Evolutionary conservation across 108 stramenopile genomes (phyloP).

Genomic region (Hondaea fermentalgiana): DNA sequence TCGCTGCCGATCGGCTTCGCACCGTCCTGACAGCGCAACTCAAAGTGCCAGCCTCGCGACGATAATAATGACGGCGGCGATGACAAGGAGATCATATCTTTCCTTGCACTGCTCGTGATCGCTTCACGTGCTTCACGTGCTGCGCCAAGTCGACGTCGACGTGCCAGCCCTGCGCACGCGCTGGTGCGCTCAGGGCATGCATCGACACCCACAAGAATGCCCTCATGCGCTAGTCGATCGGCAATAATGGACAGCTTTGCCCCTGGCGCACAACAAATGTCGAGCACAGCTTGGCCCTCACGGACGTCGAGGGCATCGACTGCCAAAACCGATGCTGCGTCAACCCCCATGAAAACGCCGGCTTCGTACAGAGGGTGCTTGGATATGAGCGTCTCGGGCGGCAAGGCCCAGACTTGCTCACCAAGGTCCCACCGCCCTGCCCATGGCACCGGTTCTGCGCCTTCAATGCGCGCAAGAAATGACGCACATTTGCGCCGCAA

Average conservation of each 20-base stretch:
- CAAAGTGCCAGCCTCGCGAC: not conserved
- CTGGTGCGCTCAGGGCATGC: not conserved
- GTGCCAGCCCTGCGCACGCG: not conserved
- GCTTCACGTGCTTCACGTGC: not conserved
- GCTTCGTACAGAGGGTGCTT: not conserved
- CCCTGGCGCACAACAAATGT: slow-evolving; percentile 6
- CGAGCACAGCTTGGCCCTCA: not conserved
- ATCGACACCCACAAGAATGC: not conserved
- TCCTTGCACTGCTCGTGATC: no score
- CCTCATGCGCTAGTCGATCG: not conserved
- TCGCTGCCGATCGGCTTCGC: not conserved
- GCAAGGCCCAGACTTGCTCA: not conserved
- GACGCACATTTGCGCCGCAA: not conserved
- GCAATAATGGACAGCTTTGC: not conserved
- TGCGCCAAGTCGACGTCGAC: not conserved
- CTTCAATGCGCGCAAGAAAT: not conserved
- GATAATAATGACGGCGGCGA: no score
- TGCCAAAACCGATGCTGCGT: not conserved
- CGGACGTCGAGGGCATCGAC: not conserved
- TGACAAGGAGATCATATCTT: no score
- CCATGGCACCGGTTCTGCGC: not conserved
- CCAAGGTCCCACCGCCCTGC: not conserved
- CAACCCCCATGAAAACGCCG: not conserved
- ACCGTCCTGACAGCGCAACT: not conserved
- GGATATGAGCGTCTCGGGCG: not conserved